Conservation (phyloP, 202 grass and related monocot genomes). For the Elaeis oleifera region DNA sequence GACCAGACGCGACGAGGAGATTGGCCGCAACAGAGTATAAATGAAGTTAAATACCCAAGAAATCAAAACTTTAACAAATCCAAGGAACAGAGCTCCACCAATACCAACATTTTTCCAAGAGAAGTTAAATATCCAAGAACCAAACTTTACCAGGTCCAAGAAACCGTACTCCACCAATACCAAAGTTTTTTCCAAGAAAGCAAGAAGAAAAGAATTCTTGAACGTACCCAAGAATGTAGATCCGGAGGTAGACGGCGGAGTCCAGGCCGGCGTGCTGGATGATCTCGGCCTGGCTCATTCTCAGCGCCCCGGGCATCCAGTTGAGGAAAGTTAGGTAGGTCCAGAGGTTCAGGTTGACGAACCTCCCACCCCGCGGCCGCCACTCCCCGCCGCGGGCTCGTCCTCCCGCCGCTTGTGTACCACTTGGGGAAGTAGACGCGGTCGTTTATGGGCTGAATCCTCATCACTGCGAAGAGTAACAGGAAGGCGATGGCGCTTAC, state of each 20-base stretch:
- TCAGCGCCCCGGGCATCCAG: conserved; percentile 80
- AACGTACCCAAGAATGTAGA: conserved; percentile 85
- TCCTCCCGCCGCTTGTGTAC: conserved; percentile 40
- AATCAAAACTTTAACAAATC: no score
- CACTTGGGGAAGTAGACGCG: conserved; percentile 95
- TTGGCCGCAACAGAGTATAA: no score
- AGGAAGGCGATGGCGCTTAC: conserved; percentile 70
- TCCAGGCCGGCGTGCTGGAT: conserved; percentile 74
- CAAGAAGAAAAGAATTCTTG: background rate
- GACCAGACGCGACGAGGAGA: no score
- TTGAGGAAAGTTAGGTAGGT: conserved; percentile 87
- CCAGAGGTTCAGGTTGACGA: conserved; percentile 85
- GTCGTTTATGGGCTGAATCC: conserved; percentile 93
- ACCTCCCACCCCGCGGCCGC: conserved; percentile 31
- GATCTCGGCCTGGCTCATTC: conserved; percentile 63
- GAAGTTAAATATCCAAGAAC: no score
- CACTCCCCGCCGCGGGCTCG: conserved; percentile 17
- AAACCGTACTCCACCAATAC: no score
- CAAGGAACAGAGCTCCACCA: no score
- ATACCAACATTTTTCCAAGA: no score
- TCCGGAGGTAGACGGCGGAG: conserved; percentile 86
- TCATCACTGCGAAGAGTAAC: conserved; percentile 69
- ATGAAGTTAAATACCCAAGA: no score
- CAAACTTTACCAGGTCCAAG: no score
- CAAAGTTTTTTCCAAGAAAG: no score